Evolutionary conservation across 2,329 filamentous ascomycete genomes (phyloP), one percentile per base, ranked within the genome.

Genomic region (Colletotrichum graminicola): DNA sequence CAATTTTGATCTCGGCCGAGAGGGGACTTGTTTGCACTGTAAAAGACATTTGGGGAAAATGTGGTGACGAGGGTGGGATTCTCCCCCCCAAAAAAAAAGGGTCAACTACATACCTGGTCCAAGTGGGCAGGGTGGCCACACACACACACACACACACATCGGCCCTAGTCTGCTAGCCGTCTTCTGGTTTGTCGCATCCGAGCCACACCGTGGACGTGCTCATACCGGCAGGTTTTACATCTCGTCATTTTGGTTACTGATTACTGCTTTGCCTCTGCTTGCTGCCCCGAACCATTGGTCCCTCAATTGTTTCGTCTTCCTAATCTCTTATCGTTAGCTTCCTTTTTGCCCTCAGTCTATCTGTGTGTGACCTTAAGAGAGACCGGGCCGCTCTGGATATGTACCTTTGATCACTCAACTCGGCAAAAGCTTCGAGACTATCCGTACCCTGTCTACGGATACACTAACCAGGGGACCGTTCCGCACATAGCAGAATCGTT

Each of bases 61-160:
- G 29, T 29, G 29, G 29, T 29, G 4, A 29, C 4, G 29, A 29
- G 29, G 4, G 29, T 29, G n/a, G n/a, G n/a, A n/a, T n/a, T n/a
- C n/a, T n/a, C n/a, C n/a, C n/a, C n/a, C n/a, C n/a, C n/a, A n/a
- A n/a, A n/a, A n/a, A n/a, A n/a, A n/a, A n/a, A n/a, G n/a, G n/a
- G n/a, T n/a, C n/a, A n/a, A n/a, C n/a, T n/a, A n/a, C n/a, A n/a
- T n/a, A n/a, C n/a, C n/a, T n/a, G n/a, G 69, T 72, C 59, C 49
- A 72, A 68, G 69, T 72, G 69, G 69, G 41, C 69, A 23, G 26
- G 51, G 47, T 72, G 65, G 62, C 65, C 65, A 72, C 65, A 64
- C 65, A 45, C 47, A 36, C 34, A 34, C 34, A 34, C 34, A 34
- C 34, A 34, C 34, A 34, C 34, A 39, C 36, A 66, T 61, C 63